phyloP scores from a whole-genome alignment of 2,329 filamentous ascomycete genomes.

The Claviceps quebecensis region DNA sequence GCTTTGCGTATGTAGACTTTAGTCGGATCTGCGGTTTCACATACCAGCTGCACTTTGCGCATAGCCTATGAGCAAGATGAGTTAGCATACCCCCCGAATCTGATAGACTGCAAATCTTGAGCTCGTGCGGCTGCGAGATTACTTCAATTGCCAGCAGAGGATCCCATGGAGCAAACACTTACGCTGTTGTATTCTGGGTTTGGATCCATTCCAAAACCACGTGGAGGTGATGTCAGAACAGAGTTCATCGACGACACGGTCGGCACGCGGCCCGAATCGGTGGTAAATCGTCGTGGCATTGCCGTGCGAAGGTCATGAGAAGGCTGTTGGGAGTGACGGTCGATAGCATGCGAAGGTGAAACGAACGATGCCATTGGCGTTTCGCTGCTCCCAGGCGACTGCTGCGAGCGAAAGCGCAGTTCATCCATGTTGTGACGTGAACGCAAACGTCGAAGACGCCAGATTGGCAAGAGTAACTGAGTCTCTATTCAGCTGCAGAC shows the following conservation, averaged over 20 bases:
- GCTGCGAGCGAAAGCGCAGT: slow-evolving; percentile 62
- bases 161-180: slow-evolving; percentile 10
- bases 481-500: slow-evolving; percentile 20
- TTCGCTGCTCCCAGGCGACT: slow-evolving; percentile 59
- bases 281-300: slow-evolving; percentile 85
- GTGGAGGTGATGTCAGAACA: slow-evolving; percentile 35
- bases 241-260: slow-evolving; percentile 43
- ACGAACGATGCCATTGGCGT: slow-evolving; percentile 59
- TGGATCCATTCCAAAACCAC: slow-evolving; percentile 26
- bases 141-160: background rate
- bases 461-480: slow-evolving; percentile 20
- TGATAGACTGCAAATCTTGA: background rate
- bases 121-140: background rate
- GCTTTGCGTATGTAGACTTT: background rate
- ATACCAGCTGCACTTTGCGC: slow-evolving; percentile 66
- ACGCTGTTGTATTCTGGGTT: slow-evolving; percentile 34
- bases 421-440: slow-evolving; percentile 48
- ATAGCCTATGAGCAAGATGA: slow-evolving; percentile 33
- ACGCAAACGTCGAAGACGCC: slow-evolving; percentile 26
- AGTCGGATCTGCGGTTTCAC: slow-evolving; percentile 17
- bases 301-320: slow-evolving; percentile 58
- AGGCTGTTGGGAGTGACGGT: slow-evolving; percentile 39
- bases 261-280: slow-evolving; percentile 72
- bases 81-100: background rate
- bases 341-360: slow-evolving; percentile 58